These are phyloP conservation scores for Candida chauliodis DNA, from an alignment of 805 yeast genomes.

Conservation along the genomic window DNA sequence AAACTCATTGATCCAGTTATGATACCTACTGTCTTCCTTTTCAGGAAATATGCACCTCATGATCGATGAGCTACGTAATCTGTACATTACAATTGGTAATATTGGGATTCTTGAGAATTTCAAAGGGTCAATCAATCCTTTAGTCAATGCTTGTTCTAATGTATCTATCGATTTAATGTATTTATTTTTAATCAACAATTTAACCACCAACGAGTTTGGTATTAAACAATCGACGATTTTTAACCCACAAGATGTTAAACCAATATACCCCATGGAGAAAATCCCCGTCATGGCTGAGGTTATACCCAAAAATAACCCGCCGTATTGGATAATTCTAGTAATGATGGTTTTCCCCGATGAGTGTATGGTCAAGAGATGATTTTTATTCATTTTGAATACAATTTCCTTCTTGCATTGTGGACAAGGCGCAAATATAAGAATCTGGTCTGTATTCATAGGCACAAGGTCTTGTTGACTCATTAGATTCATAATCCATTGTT, in stretches of 20 bases:
- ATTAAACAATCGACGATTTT: conserved; percentile 34
- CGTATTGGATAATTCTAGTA: conserved; percentile 23
- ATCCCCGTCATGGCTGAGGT: conserved; percentile 40
- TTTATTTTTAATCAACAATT: conserved; percentile 17
- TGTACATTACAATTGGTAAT: conserved; percentile 36
- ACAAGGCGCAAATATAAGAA: conserved; percentile 28
- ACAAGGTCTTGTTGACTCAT: conserved; percentile 1
- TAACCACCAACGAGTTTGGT: conserved; percentile 30
- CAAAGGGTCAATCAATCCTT: conserved; percentile 32
- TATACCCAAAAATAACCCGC: conserved; percentile 31
- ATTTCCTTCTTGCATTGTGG: conserved; percentile 41
- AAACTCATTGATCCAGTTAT: conserved; percentile 28
- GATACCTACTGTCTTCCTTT: conserved; percentile 11
- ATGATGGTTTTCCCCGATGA: conserved; percentile 16
- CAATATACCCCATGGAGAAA: conserved; percentile 36
- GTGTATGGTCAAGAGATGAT: conserved; percentile 21
- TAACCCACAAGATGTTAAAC: conserved; percentile 34
- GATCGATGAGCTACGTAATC: conserved; percentile 33
- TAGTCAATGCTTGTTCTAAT: conserved; percentile 27
- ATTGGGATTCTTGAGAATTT: conserved; percentile 35
- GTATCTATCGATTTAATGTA: conserved; percentile 18
- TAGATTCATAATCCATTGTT: conserved; percentile 4
- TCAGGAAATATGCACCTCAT: conserved; percentile 23
- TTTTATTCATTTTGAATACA: conserved; percentile 28
- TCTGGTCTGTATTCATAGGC: conserved; percentile 1